Evolutionary conservation across 257 asterid genomes (phyloP).

Genomic region (Petunia axillaris): DNA sequence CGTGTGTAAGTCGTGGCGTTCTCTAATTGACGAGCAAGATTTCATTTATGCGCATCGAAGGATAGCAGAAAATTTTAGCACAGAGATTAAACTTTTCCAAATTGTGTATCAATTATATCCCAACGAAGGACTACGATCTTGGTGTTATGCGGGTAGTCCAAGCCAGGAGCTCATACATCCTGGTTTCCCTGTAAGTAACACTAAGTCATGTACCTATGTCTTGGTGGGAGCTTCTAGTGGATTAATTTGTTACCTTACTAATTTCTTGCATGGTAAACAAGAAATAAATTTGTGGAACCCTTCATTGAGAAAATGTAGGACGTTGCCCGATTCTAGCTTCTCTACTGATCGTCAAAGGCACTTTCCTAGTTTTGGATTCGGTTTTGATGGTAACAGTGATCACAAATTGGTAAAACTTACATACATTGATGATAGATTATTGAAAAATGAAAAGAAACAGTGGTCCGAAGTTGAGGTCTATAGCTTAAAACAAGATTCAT

Average conservation of each 20-base stretch:
- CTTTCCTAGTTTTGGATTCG: neutral
- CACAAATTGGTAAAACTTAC: constrained; percentile 9
- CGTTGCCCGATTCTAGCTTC: neutral
- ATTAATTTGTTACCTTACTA: neutral
- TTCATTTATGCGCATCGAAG: neutral
- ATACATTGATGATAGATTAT: neutral
- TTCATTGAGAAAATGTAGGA: neutral
- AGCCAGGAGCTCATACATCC: neutral
- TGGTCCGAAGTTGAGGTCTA: constrained; percentile 16
- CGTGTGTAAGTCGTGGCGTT: constrained; percentile 1
- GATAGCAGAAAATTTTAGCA: neutral
- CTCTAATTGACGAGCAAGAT: neutral
- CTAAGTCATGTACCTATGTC: neutral
- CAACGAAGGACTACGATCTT: neutral
- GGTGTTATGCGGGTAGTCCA: constrained; percentile 13
- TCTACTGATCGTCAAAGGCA: constrained; percentile 4
- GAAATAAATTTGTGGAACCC: constrained; percentile 22
- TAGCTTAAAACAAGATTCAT: neutral
- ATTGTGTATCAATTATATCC: constrained; percentile 18
- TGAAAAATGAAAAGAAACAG: constrained; percentile 14
- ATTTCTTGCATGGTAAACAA: constrained; percentile 15
- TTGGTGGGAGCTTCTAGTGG: neutral
- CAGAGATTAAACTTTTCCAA: neutral
- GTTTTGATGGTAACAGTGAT: neutral
- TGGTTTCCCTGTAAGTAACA: constrained; percentile 17